phyloP scores from a whole-genome alignment of 2,329 filamentous ascomycete genomes.

The Aspergillus clavatus region DNA sequence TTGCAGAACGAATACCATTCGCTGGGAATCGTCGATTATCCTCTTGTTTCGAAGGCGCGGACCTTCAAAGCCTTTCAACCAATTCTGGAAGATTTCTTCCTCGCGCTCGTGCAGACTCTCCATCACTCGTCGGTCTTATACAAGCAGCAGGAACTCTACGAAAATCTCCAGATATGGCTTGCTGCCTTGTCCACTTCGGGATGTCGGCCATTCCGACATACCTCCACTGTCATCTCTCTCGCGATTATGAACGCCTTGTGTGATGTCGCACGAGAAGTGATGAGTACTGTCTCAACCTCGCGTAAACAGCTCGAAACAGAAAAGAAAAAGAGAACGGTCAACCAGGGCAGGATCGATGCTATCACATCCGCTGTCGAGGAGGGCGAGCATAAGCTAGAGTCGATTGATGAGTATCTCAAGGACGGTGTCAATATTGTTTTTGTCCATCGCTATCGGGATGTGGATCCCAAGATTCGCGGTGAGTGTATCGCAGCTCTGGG shows the following conservation, averaged over 20 bases:
- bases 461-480: constrained; percentile 80
- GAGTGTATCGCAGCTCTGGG: constrained; percentile 86
- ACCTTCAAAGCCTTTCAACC: constrained; percentile 72
- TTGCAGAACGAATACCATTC: constrained; percentile 84
- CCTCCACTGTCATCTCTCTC: constrained; percentile 78
- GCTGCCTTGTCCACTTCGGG: constrained; percentile 84
- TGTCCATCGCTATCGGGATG: constrained; percentile 90
- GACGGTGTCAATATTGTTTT: constrained; percentile 92
- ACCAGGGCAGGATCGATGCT: constrained; percentile 70
- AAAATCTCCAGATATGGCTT: constrained; percentile 87
- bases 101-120: constrained; percentile 68
- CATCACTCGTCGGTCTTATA: constrained; percentile 81
- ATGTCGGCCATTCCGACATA: constrained; percentile 88
- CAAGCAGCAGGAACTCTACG: constrained; percentile 68
- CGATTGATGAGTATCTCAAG: constrained; percentile 66
- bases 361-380: constrained; percentile 69
- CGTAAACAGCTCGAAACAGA: constrained; percentile 76
- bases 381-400: constrained; percentile 63
- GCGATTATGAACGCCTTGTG: constrained; percentile 75
- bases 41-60: constrained; percentile 77
- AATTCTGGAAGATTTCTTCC: constrained; percentile 72
- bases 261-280: constrained; percentile 64
- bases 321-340: constrained; percentile 64
- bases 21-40: constrained; percentile 83
- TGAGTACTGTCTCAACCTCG: constrained; percentile 67